These are phyloP conservation scores for Hebeloma cylindrosporum DNA, from an alignment of 768 basidiomycete species.

Conservation along the genomic window DNA sequence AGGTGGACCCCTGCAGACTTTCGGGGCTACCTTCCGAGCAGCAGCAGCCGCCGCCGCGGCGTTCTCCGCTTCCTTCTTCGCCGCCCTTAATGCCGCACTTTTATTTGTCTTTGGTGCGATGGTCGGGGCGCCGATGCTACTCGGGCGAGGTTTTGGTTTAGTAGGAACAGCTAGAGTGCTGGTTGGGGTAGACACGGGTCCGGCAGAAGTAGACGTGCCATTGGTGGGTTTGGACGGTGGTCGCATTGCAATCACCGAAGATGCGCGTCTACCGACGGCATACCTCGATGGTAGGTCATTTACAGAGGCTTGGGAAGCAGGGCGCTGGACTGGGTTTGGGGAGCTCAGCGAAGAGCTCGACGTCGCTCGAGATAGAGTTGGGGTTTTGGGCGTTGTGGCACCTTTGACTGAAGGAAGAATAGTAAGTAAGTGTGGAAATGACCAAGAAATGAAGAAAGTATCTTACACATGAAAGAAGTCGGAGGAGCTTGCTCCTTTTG, in stretches of 20 bases:
- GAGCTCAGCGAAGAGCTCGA: slow-evolving; percentile 36
- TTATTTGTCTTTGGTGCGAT: slow-evolving; percentile 73
- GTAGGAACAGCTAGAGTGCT: slow-evolving; percentile 14
- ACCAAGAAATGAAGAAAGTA: background rate
- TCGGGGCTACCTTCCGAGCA: slow-evolving; percentile 33
- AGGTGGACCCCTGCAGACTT: slow-evolving; percentile 31
- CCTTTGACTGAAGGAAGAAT: slow-evolving; percentile 42
- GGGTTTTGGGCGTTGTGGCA: slow-evolving; percentile 41
- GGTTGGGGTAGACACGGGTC: slow-evolving; percentile 4
- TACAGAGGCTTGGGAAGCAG: slow-evolving; percentile 32
- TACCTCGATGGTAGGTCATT: slow-evolving; percentile 16
- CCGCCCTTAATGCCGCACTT: slow-evolving; percentile 68
- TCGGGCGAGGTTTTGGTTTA: slow-evolving; percentile 49
- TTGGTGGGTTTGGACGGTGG: slow-evolving; percentile 6
- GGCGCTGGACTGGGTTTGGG: slow-evolving; percentile 21
- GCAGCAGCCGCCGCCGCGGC: slow-evolving; percentile 43
- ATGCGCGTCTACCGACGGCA: slow-evolving; percentile 36
- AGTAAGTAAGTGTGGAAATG: background rate
- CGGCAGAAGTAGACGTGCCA: slow-evolving; percentile 1
- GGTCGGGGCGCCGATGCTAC: slow-evolving; percentile 56
- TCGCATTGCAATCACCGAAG: slow-evolving; percentile 39
- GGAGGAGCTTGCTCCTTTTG: slow-evolving; percentile 63
- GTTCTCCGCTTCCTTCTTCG: slow-evolving; percentile 63
- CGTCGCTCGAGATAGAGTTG: slow-evolving; percentile 44
- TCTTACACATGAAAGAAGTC: slow-evolving; percentile 71